phyloP scores from a whole-genome alignment of 2,329 filamentous ascomycete genomes.

The Trichoderma polysporum region DNA sequence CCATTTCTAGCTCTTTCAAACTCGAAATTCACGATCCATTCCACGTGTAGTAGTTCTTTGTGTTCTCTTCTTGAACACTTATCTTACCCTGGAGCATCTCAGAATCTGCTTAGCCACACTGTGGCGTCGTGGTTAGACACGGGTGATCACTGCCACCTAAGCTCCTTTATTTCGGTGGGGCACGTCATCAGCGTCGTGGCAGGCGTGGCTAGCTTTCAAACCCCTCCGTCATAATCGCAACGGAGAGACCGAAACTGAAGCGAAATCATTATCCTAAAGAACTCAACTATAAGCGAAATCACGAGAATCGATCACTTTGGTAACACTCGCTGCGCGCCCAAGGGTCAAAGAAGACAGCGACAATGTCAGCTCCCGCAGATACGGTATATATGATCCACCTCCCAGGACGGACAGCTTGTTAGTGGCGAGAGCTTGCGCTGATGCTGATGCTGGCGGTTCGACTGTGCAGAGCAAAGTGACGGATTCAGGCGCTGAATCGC shows the following conservation, averaged over 20 bases:
- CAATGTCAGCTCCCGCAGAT: conserved; percentile 46
- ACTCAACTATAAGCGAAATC: conserved; percentile 20
- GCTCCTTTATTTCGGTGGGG: conserved; percentile 32
- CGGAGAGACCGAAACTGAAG: conserved; percentile 13
- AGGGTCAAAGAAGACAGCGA: conserved; percentile 13
- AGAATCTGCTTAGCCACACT: background rate
- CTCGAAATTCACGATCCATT: background rate
- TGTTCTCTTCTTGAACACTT: background rate
- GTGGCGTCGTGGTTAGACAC: background rate
- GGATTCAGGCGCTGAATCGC: conserved; percentile 57
- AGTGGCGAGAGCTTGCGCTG: conserved; percentile 24
- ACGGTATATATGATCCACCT: conserved; percentile 40
- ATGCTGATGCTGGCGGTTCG: conserved; percentile 22
- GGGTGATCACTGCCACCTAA: background rate
- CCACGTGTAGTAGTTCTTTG: background rate
- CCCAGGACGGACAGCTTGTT: conserved; percentile 18
- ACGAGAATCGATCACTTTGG: conserved; percentile 8
- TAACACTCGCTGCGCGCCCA: background rate
- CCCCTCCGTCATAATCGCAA: conserved; percentile 28
- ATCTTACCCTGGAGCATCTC: conserved; percentile 2
- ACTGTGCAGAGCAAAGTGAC: conserved; percentile 24
- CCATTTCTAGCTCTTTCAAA: background rate
- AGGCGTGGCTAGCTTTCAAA: conserved; percentile 31
- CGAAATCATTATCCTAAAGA: conserved; percentile 13
- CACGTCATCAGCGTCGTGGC: conserved; percentile 40